Conservation (phyloP, 1,284 basidiomycete species). For the Cryptococcus sp. region DNA sequence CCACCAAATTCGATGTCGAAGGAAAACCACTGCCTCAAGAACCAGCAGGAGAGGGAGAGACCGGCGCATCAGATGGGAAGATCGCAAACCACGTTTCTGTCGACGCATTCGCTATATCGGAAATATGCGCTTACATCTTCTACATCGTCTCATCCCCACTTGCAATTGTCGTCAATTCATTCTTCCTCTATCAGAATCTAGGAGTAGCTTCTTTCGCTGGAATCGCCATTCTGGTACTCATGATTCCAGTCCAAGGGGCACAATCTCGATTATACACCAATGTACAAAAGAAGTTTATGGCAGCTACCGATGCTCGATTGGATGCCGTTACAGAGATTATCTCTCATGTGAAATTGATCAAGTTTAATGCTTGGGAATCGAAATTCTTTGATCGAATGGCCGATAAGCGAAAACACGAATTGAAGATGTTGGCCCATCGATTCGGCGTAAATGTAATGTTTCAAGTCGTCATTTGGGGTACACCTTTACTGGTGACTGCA, state of each 20-base stretch:
- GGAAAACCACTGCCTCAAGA: slow-evolving; percentile 12
- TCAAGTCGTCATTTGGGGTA: slow-evolving; percentile 48
- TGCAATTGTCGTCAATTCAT: slow-evolving; percentile 49
- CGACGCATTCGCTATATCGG: slow-evolving; percentile 51
- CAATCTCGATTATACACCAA: slow-evolving; percentile 49
- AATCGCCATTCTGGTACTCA: slow-evolving; percentile 45
- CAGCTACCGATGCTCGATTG: slow-evolving; percentile 54
- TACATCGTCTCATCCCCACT: slow-evolving; percentile 46
- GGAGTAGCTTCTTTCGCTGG: slow-evolving; percentile 50
- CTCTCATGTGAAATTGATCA: slow-evolving; percentile 51
- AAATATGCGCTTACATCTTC: slow-evolving; percentile 45
- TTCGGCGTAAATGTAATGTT: slow-evolving; percentile 47
- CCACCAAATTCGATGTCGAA: slow-evolving; percentile 13
- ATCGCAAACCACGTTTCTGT: slow-evolving; percentile 55
- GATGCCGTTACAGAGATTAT: slow-evolving; percentile 55
- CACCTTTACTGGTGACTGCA: slow-evolving; percentile 51
- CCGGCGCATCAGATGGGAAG: slow-evolving; percentile 51
- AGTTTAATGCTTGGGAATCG: slow-evolving; percentile 53
- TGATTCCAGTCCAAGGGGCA: slow-evolving; percentile 47
- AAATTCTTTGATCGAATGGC: slow-evolving; percentile 53
- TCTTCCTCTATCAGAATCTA: slow-evolving; percentile 49
- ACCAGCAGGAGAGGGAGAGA: slow-evolving; percentile 9
- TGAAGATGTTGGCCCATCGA: slow-evolving; percentile 47
- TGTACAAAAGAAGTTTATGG: slow-evolving; percentile 50
- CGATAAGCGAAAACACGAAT: slow-evolving; percentile 49